Conservation (phyloP, 441 rosid genomes). For the Eutrema salsugineum region DNA sequence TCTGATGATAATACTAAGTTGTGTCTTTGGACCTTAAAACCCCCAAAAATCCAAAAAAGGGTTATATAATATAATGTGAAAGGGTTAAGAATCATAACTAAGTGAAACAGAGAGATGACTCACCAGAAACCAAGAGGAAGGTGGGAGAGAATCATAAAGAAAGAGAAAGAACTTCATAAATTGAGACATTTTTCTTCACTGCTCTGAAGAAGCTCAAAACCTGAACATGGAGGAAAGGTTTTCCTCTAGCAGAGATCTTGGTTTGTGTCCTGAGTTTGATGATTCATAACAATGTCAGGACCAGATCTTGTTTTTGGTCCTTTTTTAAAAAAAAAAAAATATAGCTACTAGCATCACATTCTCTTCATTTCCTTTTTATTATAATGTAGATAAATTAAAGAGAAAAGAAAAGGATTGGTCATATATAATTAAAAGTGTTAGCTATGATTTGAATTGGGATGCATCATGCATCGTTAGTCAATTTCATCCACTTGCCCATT, state of each 20-base stretch:
- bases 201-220: constrained; percentile 18
- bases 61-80: background rate
- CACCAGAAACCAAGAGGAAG: constrained; percentile 27
- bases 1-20: constrained; percentile 8
- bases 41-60: background rate
- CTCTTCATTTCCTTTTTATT: constrained; percentile 10
- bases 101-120: background rate
- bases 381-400: constrained; percentile 10
- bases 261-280: constrained; percentile 16
- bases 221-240: constrained; percentile 9
- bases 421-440: background rate
- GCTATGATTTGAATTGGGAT: constrained; percentile 9
- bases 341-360: constrained; percentile 17
- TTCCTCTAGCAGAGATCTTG: constrained; percentile 22
- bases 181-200: constrained; percentile 23
- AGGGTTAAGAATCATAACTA: background rate
- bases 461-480: constrained; percentile 21
- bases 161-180: constrained; percentile 23
- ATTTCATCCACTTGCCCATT: constrained; percentile 15
- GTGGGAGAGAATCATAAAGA: constrained; percentile 22
- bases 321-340: background rate
- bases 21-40: constrained; percentile 25
- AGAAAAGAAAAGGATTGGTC: background rate
- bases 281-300: constrained; percentile 26
- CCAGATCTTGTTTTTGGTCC: constrained; percentile 29